These are phyloP conservation scores for Alternaria sp. DNA, from an alignment of 2,329 filamentous ascomycete genomes.

Conservation along the genomic window DNA sequence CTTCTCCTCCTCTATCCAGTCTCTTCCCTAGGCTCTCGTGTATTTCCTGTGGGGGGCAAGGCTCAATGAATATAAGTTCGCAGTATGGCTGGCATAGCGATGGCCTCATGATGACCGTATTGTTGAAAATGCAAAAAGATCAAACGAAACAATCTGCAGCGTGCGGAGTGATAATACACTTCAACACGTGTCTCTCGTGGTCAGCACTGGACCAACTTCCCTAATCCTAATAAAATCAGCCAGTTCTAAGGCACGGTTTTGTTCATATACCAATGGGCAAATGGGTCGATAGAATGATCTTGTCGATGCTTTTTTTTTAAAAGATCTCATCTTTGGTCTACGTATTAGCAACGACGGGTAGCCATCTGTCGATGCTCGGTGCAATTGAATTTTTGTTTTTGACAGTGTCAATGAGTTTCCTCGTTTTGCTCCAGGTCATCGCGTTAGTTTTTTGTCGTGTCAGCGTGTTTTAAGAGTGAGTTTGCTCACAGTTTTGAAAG, in stretches of 20 bases:
- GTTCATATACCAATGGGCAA: slow-evolving; percentile 57
- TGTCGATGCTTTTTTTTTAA: no score
- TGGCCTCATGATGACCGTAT: slow-evolving; percentile 62
- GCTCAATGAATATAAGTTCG: slow-evolving; percentile 66
- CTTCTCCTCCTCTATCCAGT: no score
- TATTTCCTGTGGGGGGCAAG: slow-evolving; percentile 36
- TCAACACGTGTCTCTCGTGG: slow-evolving; percentile 61
- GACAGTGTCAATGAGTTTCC: slow-evolving; percentile 37
- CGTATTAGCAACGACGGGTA: slow-evolving; percentile 46
- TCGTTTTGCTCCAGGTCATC: slow-evolving; percentile 35
- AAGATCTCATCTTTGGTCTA: slow-evolving; percentile 50
- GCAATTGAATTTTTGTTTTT: slow-evolving; percentile 26
- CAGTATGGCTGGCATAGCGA: slow-evolving; percentile 66
- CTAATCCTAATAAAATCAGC: slow-evolving; percentile 42
- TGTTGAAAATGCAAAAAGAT: no score
- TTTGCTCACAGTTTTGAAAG: slow-evolving; percentile 16
- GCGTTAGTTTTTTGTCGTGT: slow-evolving; percentile 31
- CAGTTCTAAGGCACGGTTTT: slow-evolving; percentile 57
- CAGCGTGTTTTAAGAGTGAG: slow-evolving; percentile 30
- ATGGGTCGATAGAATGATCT: no score
- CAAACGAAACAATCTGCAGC: no score
- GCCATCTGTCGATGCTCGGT: slow-evolving; percentile 28
- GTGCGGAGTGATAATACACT: no score
- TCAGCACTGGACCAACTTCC: slow-evolving; percentile 66
- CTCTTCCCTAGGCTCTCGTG: no score